Evolutionary conservation across 306 rosid species (phyloP).

Genomic region (Fragaria nilgerrensis): DNA sequence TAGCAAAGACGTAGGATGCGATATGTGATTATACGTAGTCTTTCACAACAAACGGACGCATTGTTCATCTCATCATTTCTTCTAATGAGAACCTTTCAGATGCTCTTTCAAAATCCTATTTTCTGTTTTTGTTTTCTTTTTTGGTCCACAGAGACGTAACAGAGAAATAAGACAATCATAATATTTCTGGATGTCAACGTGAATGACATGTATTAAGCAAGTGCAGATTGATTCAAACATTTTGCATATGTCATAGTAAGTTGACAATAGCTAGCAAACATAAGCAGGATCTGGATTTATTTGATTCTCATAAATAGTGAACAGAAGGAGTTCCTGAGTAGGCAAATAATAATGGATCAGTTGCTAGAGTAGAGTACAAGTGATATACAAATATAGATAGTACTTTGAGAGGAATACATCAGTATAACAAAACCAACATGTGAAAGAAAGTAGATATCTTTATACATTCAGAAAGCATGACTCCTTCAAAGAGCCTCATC

Average conservation of each 20-base stretch:
- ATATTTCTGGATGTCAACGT: neutral
- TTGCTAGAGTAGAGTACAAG: slow-evolving; percentile 11
- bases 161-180: neutral
- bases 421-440: slow-evolving; percentile 16
- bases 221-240: neutral
- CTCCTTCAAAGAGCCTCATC: slow-evolving; percentile 33
- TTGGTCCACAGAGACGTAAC: neutral
- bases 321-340: slow-evolving; percentile 6
- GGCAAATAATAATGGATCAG: neutral
- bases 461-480: slow-evolving; percentile 18
- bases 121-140: neutral
- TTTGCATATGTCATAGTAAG: neutral
- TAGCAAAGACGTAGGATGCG: neutral
- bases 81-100: neutral
- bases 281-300: neutral
- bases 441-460: slow-evolving; percentile 14
- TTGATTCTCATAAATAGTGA: neutral
- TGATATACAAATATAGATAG: neutral
- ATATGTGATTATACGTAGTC: neutral
- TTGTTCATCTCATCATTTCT: neutral
- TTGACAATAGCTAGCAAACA: neutral
- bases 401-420: neutral
- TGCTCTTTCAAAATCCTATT: neutral
- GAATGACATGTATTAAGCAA: neutral
- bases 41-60: neutral